phyloP scores from a whole-genome alignment of 1,139 yeast genomes.

The Nadsonia commutata region DNA sequence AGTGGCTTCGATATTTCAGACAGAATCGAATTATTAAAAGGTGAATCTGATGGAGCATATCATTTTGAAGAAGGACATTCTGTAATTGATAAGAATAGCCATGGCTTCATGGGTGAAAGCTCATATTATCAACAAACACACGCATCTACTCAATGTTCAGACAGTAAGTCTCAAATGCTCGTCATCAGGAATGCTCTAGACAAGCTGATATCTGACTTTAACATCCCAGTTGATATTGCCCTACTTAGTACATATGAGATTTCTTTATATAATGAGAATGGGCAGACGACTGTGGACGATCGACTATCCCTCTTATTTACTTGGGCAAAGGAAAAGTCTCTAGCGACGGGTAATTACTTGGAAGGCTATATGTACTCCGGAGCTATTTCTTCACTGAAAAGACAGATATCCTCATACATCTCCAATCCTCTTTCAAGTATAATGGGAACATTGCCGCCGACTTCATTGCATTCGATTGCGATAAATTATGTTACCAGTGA shows the following conservation, averaged over 20 bases:
- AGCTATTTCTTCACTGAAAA: constrained; percentile 13
- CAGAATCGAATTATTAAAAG: background rate
- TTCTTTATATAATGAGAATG: background rate
- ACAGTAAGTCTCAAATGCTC: background rate
- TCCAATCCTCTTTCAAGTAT: too few relatives aligned
- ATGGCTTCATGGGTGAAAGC: background rate
- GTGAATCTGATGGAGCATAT: background rate
- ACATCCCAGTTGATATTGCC: background rate
- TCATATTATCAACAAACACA: background rate
- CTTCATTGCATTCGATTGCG: constrained; percentile 9
- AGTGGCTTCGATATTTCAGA: constrained; percentile 14
- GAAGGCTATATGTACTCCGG: constrained; percentile 16
- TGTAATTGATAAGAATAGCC: background rate
- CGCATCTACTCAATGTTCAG: background rate
- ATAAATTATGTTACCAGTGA: constrained; percentile 10
- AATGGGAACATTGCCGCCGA: too few relatives aligned
- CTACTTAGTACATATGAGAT: background rate
- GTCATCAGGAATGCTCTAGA: constrained; percentile 1
- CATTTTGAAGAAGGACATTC: background rate
- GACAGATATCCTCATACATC: too few relatives aligned
- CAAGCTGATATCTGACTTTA: background rate
- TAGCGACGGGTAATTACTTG: constrained; percentile 13
- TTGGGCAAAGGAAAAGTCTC: constrained; percentile 13
- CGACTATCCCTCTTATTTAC: constrained; percentile 8
- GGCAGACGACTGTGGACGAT: constrained; percentile 8